Evolutionary conservation across 257 asterid genomes (phyloP), one percentile per base, ranked within the genome.

Genomic region (Plectranthus barbatus): DNA sequence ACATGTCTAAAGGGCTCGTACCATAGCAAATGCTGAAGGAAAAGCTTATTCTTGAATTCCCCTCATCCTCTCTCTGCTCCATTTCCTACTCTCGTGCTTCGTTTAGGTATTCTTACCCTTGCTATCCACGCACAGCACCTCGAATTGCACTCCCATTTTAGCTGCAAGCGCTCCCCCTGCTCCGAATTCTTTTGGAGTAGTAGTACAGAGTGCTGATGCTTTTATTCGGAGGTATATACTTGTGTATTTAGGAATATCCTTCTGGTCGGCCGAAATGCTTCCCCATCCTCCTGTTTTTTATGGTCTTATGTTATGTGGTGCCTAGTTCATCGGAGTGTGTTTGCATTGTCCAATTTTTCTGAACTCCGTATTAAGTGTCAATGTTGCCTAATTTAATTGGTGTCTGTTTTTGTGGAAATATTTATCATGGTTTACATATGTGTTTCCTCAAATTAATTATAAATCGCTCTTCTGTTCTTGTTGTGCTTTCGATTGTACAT

Each of bases 351-450:
- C 56, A 49, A 57, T 64, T 54, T 21, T 29, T 34, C 42, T 49
- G 18, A 41, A 18, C 42, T 57, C 49, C 10, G 36, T 31, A 10
- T 36, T 60, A 15, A 14, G 7, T 58, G 60, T 47, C 29, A 15
- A 6, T 34, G 0, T 34, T 7, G 40, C 40, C 40, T 34, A 7
- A 6, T 34, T 34, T 34, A 34, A 34, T 7, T 1, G 40, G 11
- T 20, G 33, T 37, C 26, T 14, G n/a, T 36, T 53, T 74, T 74
- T 73, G 67, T 74, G 80, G 75, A 68, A 15, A 23, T 58, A 19
- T 26, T 44, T 7, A n/a, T 57, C 24, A 6, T 12, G 20, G n/a
- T 50, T 57, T 26, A 11, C 11, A 15, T 33, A 13, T 40, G 10
- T 39, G 3, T 45, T 19, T 29, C 29, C 51, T 49, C 15, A 1